Evolutionary conservation across 257 asterid species (phyloP).

Genomic region (Nicotiana paniculata): DNA sequence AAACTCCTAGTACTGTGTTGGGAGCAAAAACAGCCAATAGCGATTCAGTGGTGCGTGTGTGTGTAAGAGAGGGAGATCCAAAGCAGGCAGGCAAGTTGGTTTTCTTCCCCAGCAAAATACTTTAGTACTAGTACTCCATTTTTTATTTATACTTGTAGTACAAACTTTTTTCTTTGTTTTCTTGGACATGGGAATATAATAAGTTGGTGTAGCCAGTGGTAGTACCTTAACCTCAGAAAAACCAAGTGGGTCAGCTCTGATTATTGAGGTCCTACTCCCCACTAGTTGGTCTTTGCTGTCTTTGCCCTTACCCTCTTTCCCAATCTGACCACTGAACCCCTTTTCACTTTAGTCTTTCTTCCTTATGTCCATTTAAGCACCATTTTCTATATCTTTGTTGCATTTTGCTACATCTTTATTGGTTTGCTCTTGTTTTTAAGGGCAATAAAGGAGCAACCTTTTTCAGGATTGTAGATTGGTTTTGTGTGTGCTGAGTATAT

Average conservation of each 20-base stretch:
- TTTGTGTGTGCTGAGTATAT: background rate
- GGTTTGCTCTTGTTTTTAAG: conserved; percentile 11
- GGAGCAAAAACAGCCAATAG: conserved; percentile 16
- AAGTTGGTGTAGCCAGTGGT: background rate
- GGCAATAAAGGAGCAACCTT: conserved; percentile 23
- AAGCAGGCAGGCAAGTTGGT: background rate
- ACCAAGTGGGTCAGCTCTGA: conserved; percentile 44
- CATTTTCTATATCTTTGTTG: conserved; percentile 20
- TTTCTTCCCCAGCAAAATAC: background rate
- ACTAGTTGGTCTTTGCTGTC: conserved; percentile 50
- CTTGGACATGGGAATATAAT: background rate
- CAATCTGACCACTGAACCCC: conserved; percentile 33
- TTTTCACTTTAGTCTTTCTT: conserved; percentile 18
- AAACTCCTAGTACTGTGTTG: background rate
- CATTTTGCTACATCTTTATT: background rate
- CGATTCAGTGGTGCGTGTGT: background rate
- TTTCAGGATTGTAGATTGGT: background rate
- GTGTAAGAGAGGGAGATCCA: background rate
- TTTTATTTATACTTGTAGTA: background rate
- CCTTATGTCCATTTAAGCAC: conserved; percentile 18
- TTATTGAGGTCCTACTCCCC: conserved; percentile 45
- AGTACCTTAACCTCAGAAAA: background rate
- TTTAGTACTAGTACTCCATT: background rate
- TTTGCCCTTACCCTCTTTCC: conserved; percentile 23
- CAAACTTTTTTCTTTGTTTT: background rate